phyloP scores from a whole-genome alignment of 2,329 filamentous ascomycete genomes.

The Diaporthe citriasiana region DNA sequence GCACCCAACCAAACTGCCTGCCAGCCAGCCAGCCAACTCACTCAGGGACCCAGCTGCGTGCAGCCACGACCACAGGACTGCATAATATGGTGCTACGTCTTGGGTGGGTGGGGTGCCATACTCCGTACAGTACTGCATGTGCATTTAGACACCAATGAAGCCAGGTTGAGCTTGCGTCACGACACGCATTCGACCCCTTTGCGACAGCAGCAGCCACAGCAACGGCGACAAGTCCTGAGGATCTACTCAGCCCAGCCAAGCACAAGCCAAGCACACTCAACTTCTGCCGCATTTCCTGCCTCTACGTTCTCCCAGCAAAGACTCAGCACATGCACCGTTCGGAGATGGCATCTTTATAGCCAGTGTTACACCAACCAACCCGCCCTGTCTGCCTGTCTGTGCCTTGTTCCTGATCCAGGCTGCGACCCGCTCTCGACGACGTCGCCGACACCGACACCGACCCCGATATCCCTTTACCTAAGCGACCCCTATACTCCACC shows the following conservation, averaged over 20 bases:
- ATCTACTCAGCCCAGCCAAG: slow-evolving; percentile 21
- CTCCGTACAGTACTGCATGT: slow-evolving; percentile 7
- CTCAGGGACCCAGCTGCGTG: slow-evolving; percentile 15
- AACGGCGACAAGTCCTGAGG: neutral
- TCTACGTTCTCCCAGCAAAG: slow-evolving; percentile 9
- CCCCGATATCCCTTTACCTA: slow-evolving; percentile 38
- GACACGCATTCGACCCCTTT: slow-evolving; percentile 27
- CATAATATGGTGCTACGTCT: slow-evolving; percentile 19
- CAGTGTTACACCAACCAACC: slow-evolving; percentile 2
- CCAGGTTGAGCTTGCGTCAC: slow-evolving; percentile 36
- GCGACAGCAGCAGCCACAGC: slow-evolving; percentile 19
- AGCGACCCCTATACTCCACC: slow-evolving; percentile 44
- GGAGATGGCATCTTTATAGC: slow-evolving; percentile 41
- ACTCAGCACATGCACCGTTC: slow-evolving; percentile 17
- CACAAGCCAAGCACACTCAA: slow-evolving; percentile 22
- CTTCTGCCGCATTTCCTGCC: neutral
- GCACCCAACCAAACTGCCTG: slow-evolving; percentile 15
- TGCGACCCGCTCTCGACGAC: slow-evolving; percentile 37
- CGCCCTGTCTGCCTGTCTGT: slow-evolving; percentile 5
- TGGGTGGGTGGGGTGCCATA: slow-evolving; percentile 12
- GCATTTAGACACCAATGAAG: slow-evolving; percentile 28
- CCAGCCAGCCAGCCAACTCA: slow-evolving; percentile 1
- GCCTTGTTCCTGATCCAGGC: slow-evolving; percentile 30
- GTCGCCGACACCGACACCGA: slow-evolving; percentile 37
- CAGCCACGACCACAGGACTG: neutral